These are phyloP conservation scores for Fusarium mundagurra DNA, from an alignment of 2,329 filamentous ascomycete species.

Conservation along the genomic window DNA sequence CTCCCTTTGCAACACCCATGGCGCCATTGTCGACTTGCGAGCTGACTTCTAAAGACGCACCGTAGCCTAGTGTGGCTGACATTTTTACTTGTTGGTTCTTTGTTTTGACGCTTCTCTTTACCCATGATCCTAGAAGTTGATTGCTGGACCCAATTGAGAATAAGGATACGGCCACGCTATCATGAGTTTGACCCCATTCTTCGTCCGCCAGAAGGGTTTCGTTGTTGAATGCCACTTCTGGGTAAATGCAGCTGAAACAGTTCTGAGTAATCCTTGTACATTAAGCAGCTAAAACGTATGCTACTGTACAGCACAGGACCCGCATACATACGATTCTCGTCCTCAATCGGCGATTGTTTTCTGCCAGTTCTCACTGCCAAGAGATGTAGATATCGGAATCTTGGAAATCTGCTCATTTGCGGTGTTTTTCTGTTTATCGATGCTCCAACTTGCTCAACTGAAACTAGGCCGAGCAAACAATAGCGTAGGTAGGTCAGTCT, in stretches of 20 bases:
- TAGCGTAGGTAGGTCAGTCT: slow-evolving; percentile 4
- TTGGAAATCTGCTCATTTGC: slow-evolving; percentile 20
- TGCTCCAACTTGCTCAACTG: neutral
- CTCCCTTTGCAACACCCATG: slow-evolving; percentile 6
- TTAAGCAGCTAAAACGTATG: slow-evolving; percentile 3
- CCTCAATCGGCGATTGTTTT: slow-evolving; percentile 29
- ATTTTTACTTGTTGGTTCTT: slow-evolving; percentile 10
- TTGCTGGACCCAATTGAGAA: slow-evolving; percentile 17
- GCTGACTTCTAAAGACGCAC: slow-evolving; percentile 13
- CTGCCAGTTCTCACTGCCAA: slow-evolving; percentile 21
- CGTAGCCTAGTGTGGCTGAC: slow-evolving; percentile 28
- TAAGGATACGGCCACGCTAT: slow-evolving; percentile 8
- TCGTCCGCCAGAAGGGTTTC: neutral
- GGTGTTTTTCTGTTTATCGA: slow-evolving; percentile 18
- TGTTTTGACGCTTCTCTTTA: slow-evolving; percentile 10
- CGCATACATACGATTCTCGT: slow-evolving; percentile 17
- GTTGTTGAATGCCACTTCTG: slow-evolving; percentile 15
- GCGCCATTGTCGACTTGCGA: slow-evolving; percentile 32
- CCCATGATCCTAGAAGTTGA: slow-evolving; percentile 26
- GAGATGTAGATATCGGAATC: slow-evolving; percentile 13
- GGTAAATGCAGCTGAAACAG: slow-evolving; percentile 33
- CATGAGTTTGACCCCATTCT: neutral
- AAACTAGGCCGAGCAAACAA: slow-evolving; percentile 4
- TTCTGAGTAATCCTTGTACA: neutral
- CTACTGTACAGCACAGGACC: slow-evolving; percentile 15